Conservation (phyloP, 2,329 filamentous ascomycete species). For the Fusarium nisikadoi region DNA sequence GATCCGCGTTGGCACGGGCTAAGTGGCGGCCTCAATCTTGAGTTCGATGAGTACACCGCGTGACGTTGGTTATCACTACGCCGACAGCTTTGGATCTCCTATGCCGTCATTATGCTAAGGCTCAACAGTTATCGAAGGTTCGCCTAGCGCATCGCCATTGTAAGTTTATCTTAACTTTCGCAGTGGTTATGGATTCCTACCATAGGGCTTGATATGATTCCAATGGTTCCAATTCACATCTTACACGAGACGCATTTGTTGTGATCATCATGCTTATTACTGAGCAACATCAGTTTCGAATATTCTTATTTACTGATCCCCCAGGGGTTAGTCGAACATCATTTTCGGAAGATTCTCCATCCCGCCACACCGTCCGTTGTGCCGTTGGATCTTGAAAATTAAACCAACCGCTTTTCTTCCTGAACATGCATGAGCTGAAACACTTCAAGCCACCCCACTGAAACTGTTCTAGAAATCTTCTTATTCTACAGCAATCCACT, state of each 20-base stretch:
- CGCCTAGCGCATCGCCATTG: background rate
- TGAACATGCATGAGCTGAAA: conserved; percentile 39
- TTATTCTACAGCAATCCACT: conserved; percentile 35
- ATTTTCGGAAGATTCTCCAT: conserved; percentile 40
- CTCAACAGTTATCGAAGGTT: background rate
- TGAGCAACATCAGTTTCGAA: background rate
- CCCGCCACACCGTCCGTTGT: conserved; percentile 37
- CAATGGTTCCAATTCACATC: background rate
- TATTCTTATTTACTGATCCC: background rate
- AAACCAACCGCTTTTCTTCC: conserved; percentile 36
- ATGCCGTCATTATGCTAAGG: conserved; percentile 36
- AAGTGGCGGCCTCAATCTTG: conserved; percentile 44
- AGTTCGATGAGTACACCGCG: conserved; percentile 36
- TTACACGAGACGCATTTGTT: background rate
- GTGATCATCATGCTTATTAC: background rate
- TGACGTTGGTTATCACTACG: conserved; percentile 30
- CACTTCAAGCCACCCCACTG: conserved; percentile 37
- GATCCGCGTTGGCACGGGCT: conserved; percentile 36
- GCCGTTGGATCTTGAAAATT: conserved; percentile 33
- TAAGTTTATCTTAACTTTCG: background rate
- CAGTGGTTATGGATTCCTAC: background rate
- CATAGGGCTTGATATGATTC: background rate
- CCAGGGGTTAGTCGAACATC: conserved; percentile 4
- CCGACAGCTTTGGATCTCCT: conserved; percentile 4
- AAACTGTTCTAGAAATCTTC: conserved; percentile 45